These are phyloP conservation scores for Nepenthes gracilis DNA, from an alignment of 148 eudicot species.

Conservation along the genomic window DNA sequence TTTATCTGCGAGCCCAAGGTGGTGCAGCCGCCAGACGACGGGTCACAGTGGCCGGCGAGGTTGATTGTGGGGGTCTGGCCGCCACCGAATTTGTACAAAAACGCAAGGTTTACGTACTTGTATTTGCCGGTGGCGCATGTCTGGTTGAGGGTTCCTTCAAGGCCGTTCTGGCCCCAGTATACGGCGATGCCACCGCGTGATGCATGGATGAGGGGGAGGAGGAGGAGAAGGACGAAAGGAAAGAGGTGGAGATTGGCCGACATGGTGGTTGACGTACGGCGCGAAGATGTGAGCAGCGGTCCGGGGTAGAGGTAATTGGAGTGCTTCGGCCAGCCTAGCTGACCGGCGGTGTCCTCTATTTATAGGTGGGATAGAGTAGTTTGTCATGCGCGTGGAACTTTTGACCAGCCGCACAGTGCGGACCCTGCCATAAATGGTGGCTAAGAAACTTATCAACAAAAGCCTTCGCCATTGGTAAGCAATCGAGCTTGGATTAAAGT, in stretches of 20 bases:
- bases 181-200: slow-evolving; percentile 17
- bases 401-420: too few relatives aligned
- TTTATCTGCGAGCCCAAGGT: slow-evolving; percentile 14
- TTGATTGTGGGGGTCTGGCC: slow-evolving; percentile 15
- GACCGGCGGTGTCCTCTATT: too few relatives aligned
- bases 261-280: too few relatives aligned
- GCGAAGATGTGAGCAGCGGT: neutral
- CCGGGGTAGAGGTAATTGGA: too few relatives aligned
- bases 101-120: slow-evolving; percentile 22
- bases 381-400: too few relatives aligned
- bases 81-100: slow-evolving; percentile 17
- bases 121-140: slow-evolving; percentile 23
- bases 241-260: too few relatives aligned
- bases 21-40: slow-evolving; percentile 28
- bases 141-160: slow-evolving; percentile 20
- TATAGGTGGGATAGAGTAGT: too few relatives aligned
- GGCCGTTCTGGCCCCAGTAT: slow-evolving; percentile 31
- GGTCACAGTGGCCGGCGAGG: slow-evolving; percentile 29
- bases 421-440: too few relatives aligned
- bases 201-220: neutral
- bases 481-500: too few relatives aligned
- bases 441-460: too few relatives aligned
- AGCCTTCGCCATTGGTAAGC: too few relatives aligned
- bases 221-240: neutral
- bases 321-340: too few relatives aligned